Evolutionary conservation across 2,329 filamentous ascomycete genomes (phyloP).

Genomic region (Magnaporthiopsis rhizophila): DNA sequence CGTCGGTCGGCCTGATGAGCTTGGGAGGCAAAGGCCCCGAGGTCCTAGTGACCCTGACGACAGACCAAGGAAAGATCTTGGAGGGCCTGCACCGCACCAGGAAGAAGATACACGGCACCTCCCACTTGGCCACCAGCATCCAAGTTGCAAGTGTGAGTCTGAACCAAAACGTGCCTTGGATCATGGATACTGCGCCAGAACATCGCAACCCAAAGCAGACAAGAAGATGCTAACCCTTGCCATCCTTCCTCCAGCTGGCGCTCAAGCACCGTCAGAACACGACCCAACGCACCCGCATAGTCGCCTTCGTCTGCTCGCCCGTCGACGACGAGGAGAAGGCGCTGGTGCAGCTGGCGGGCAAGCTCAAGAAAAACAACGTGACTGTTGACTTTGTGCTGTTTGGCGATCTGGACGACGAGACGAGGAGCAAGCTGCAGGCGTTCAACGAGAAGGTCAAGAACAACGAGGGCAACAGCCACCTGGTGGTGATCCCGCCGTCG

Average conservation of each 20-base stretch:
- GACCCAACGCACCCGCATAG: constrained; percentile 90
- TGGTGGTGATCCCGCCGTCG: constrained; percentile 85
- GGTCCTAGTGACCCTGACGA: constrained; percentile 91
- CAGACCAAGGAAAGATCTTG: constrained; percentile 91
- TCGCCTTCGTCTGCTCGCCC: constrained; percentile 93
- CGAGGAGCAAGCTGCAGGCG: constrained; percentile 82
- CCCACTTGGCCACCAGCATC: constrained; percentile 86
- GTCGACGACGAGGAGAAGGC: constrained; percentile 85
- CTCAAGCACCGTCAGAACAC: constrained; percentile 98
- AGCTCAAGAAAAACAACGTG: constrained; percentile 97
- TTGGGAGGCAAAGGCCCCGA: constrained; percentile 98
- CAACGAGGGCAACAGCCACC: constrained; percentile 72
- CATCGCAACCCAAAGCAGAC: neutral
- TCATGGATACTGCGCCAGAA: neutral
- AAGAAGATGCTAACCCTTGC: constrained; percentile 14
- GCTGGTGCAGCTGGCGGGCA: constrained; percentile 83
- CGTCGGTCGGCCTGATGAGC: constrained; percentile 94
- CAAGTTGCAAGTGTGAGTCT: constrained; percentile 81
- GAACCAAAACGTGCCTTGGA: neutral
- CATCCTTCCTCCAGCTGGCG: constrained; percentile 58
- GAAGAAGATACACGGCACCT: constrained; percentile 82
- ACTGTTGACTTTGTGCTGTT: constrained; percentile 93
- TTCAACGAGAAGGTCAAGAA: constrained; percentile 93
- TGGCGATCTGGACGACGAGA: constrained; percentile 83
- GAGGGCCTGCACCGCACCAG: constrained; percentile 84